Evolutionary conservation across 768 basidiomycete genomes (phyloP).

Genomic region (Suillus subaureus): DNA sequence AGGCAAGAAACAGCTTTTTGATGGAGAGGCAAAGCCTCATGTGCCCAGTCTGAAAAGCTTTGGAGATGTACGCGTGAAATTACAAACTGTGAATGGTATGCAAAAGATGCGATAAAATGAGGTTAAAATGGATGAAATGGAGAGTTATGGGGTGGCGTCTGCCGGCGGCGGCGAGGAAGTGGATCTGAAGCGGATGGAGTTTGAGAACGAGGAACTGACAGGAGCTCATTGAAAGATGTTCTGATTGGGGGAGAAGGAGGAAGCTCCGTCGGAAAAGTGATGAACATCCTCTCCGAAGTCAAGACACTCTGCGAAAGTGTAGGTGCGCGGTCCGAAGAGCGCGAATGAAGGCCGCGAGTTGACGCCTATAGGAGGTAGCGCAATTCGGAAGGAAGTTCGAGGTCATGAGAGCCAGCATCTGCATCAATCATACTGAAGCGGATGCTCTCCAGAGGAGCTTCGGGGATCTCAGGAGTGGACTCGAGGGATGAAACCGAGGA

Average conservation of each 20-base stretch:
- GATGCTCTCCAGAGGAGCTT: conserved; percentile 41
- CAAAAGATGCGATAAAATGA: conserved; percentile 37
- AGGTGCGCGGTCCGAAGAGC: conserved; percentile 42
- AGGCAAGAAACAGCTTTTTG: conserved; percentile 13
- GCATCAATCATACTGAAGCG: conserved; percentile 41
- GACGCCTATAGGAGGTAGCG: conserved; percentile 19
- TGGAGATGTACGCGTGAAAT: conserved; percentile 22
- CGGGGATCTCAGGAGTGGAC: conserved; percentile 54
- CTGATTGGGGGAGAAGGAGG: conserved; percentile 45
- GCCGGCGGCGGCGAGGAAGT: conserved; percentile 30
- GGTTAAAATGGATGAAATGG: conserved; percentile 28
- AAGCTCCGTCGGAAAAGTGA: conserved; percentile 43
- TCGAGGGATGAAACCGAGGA: conserved; percentile 57
- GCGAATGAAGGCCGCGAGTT: conserved; percentile 27
- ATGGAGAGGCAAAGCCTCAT: conserved; percentile 15
- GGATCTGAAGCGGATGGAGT: conserved; percentile 25
- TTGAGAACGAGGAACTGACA: conserved; percentile 16
- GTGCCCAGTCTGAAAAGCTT: conserved; percentile 21
- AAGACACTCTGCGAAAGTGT: conserved; percentile 42
- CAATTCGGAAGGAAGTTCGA: conserved; percentile 26
- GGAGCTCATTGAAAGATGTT: conserved; percentile 50
- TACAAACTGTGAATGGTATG: conserved; percentile 28
- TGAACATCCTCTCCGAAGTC: conserved; percentile 42
- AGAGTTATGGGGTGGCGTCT: conserved; percentile 30
- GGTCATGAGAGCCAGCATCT: conserved; percentile 39